phyloP scores from a whole-genome alignment of 495 filamentous ascomycete species.

The Jackrogersella multiformis region DNA sequence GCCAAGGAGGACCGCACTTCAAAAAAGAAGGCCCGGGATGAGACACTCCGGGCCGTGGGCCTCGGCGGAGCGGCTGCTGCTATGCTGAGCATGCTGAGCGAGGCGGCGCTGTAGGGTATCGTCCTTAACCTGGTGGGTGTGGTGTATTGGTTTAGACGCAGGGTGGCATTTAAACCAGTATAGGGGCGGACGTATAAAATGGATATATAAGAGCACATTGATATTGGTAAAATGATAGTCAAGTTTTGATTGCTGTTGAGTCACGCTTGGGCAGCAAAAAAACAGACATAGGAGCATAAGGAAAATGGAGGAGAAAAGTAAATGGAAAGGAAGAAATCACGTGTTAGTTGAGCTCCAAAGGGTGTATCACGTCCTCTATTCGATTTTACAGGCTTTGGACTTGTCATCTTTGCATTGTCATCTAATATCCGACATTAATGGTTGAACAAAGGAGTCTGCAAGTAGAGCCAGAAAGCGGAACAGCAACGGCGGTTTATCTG shows the following conservation, averaged over 20 bases:
- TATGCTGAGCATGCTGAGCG: conserved; percentile 60
- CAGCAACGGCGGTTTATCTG: neutral
- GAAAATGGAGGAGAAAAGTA: too few species aligned
- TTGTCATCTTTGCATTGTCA: neutral
- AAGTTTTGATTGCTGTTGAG: neutral
- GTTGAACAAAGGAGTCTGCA: neutral
- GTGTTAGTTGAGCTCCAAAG: neutral
- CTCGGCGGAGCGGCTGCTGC: conserved; percentile 62
- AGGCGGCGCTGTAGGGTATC: conserved; percentile 51
- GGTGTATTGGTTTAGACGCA: neutral
- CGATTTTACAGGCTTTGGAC: neutral
- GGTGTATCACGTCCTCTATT: neutral
- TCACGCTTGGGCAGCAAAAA: neutral
- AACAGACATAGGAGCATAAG: neutral
- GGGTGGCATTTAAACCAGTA: too few species aligned
- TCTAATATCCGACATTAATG: neutral
- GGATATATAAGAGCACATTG: neutral
- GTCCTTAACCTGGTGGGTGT: neutral
- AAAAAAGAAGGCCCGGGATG: conserved; percentile 51
- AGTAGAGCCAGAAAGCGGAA: neutral
- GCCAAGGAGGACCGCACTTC: conserved; percentile 37
- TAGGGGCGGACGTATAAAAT: neutral
- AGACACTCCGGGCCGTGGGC: conserved; percentile 55
- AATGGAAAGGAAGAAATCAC: neutral
- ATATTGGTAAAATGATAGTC: neutral